Conservation (phyloP, 495 filamentous ascomycete genomes). For the Penicillium maclennaniae region DNA sequence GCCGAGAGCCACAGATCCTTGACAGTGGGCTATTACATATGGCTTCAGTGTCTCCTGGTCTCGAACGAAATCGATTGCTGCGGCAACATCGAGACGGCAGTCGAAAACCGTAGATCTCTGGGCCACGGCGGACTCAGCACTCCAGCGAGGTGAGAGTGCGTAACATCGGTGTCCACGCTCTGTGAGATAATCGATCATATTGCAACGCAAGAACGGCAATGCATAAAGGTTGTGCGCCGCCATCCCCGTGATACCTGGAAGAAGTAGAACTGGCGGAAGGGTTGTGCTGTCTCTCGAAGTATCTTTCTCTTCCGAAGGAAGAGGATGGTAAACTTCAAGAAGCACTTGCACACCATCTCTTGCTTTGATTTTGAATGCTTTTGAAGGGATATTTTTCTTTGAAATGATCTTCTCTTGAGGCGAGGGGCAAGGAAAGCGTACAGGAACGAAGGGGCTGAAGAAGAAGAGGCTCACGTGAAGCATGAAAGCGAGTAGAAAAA, state of each 20-base stretch:
- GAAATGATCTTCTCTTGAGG: background rate
- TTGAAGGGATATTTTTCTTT: background rate
- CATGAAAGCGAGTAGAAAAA: slow-evolving; percentile 50
- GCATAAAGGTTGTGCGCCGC: background rate
- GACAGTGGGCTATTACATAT: slow-evolving; percentile 65
- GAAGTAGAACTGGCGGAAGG: background rate
- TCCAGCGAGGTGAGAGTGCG: slow-evolving; percentile 57
- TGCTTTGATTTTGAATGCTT: background rate
- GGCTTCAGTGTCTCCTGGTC: slow-evolving; percentile 28
- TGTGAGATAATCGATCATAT: slow-evolving; percentile 63
- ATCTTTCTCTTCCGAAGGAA: background rate
- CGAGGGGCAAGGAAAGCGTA: slow-evolving; percentile 10
- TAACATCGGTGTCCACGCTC: slow-evolving; percentile 57
- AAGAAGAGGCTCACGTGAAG: slow-evolving; percentile 51
- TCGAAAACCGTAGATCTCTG: slow-evolving; percentile 36
- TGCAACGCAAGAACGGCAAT: slow-evolving; percentile 27
- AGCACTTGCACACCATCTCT: background rate
- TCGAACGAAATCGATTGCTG: slow-evolving; percentile 54
- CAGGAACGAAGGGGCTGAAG: slow-evolving; percentile 47
- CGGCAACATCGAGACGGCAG: slow-evolving; percentile 57
- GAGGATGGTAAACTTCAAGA: background rate
- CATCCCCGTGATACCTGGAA: background rate
- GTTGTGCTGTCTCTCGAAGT: background rate
- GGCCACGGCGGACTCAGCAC: slow-evolving; percentile 50
- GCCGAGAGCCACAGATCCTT: slow-evolving; percentile 57